phyloP scores from a whole-genome alignment of 371 early-diverging fungal genomes.

The Catenaria anguillulae region DNA sequence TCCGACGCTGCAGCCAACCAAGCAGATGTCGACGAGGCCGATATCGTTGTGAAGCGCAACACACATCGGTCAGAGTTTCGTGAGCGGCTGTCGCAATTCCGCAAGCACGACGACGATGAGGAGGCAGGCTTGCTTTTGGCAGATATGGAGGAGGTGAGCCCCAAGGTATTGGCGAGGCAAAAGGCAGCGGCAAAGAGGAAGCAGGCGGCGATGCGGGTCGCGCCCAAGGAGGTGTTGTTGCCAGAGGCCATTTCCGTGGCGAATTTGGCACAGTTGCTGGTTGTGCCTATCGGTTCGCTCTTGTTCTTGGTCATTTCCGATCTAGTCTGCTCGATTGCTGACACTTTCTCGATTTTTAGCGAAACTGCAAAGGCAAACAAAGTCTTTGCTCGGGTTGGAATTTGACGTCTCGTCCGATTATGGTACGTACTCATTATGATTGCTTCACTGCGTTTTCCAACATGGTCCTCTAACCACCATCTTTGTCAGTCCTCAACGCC shows the following conservation, averaged over 20 bases:
- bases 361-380: slow-evolving; percentile 12
- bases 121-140: background rate
- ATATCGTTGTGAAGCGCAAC: background rate
- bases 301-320: slow-evolving; percentile 18
- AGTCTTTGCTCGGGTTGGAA: slow-evolving; percentile 1
- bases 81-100: background rate
- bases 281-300: slow-evolving; percentile 34
- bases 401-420: slow-evolving; percentile 1
- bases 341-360: slow-evolving; percentile 21
- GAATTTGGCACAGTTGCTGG: slow-evolving; percentile 59
- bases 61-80: background rate
- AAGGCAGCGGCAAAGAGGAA: too few species aligned
- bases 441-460: background rate
- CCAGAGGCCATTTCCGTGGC: slow-evolving; percentile 71
- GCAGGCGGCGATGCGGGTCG: slow-evolving; percentile 15
- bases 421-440: background rate
- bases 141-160: background rate
- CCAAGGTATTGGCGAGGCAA: background rate
- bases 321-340: slow-evolving; percentile 52
- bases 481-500: background rate
- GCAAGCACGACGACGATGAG: background rate
- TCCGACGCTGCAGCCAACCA: background rate
- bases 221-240: slow-evolving; percentile 44
- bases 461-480: too few species aligned
- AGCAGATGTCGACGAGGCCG: background rate